These are phyloP conservation scores for Anethum foeniculum DNA, from an alignment of 140 eudicot species.

Conservation along the genomic window DNA sequence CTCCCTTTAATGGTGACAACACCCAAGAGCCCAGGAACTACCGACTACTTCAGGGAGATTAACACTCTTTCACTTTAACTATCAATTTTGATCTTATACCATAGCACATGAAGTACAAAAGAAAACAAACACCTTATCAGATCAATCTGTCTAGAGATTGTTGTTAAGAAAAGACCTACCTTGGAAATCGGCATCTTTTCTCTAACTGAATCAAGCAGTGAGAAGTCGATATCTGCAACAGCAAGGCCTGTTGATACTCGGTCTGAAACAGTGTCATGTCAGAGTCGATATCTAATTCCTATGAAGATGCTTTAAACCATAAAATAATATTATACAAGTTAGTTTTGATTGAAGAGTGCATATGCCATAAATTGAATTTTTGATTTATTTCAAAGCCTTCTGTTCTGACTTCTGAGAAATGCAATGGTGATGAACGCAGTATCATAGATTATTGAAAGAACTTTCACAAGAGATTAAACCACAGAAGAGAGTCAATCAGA, in stretches of 20 bases:
- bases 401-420: neutral
- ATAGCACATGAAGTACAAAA: neutral
- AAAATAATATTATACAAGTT: neutral
- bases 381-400: neutral
- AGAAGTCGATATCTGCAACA: constrained; percentile 84
- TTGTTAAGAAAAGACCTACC: constrained; percentile 28
- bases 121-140: neutral
- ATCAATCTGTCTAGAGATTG: neutral
- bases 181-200: constrained; percentile 77
- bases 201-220: constrained; percentile 66
- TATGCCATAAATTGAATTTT: neutral
- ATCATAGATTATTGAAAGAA: neutral
- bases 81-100: neutral
- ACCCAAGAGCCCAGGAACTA: neutral
- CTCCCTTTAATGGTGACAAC: neutral
- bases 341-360: neutral
- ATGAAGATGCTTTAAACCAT: constrained; percentile 13
- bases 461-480: neutral
- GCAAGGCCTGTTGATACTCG: constrained; percentile 70
- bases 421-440: neutral
- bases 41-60: neutral
- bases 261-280: constrained; percentile 37
- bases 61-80: neutral
- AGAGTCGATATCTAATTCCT: neutral
- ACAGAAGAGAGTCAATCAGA: neutral